phyloP scores from a whole-genome alignment of 2,329 filamentous ascomycete species.

The Talaromyces atroroseus region DNA sequence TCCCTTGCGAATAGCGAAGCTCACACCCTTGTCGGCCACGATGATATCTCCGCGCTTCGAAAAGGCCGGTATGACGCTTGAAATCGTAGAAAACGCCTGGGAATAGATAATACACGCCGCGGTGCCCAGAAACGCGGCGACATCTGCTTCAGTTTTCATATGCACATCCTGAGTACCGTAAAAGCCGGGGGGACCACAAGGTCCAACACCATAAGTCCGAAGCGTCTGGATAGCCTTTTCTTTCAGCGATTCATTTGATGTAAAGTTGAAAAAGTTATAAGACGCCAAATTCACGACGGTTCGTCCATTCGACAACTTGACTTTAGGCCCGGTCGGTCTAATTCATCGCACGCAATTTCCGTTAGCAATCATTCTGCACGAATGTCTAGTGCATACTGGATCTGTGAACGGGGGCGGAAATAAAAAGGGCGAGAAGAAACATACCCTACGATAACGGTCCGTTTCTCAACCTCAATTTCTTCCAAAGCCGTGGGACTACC shows the following conservation, averaged over 20 bases:
- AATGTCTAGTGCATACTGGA: background rate
- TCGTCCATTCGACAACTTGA: constrained; percentile 79
- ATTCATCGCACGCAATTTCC: background rate
- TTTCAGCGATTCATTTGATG: constrained; percentile 84
- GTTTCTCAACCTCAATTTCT: constrained; percentile 73
- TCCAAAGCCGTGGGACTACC: constrained; percentile 67
- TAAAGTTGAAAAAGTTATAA: constrained; percentile 97
- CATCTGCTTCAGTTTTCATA: constrained; percentile 92
- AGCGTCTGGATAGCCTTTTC: constrained; percentile 92
- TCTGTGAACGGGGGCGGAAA: background rate
- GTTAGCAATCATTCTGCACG: background rate
- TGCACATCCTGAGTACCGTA: constrained; percentile 98
- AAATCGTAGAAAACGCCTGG: constrained; percentile 92
- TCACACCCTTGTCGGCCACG: constrained; percentile 87
- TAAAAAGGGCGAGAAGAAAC: constrained; percentile 14
- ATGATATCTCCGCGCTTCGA: constrained; percentile 97
- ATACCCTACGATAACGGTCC: constrained; percentile 84
- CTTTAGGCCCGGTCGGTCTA: constrained; percentile 83
- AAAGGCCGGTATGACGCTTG: constrained; percentile 94
- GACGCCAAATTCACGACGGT: constrained; percentile 91
- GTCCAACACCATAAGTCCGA: constrained; percentile 91
- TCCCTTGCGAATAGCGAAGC: constrained; percentile 90
- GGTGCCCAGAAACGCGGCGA: constrained; percentile 82
- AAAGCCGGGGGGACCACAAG: constrained; percentile 94
- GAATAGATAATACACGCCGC: constrained; percentile 91